Conservation (phyloP, 2,329 filamentous ascomycete species). For the Epichloe hybrida region DNA sequence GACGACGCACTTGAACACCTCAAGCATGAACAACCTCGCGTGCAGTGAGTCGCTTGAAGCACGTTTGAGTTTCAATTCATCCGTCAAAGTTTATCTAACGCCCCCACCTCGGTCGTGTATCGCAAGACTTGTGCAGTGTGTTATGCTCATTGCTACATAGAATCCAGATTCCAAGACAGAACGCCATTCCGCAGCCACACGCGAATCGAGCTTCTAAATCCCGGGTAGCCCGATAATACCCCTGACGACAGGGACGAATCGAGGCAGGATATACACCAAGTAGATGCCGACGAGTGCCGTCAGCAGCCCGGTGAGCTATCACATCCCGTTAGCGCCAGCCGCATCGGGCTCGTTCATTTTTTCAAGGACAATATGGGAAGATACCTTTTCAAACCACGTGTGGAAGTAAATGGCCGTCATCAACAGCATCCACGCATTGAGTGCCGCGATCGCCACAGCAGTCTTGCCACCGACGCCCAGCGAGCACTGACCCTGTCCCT, state of each 20-base stretch:
- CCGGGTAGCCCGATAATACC: slow-evolving; percentile 36
- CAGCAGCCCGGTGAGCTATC: slow-evolving; percentile 39
- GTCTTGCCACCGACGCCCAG: slow-evolving; percentile 40
- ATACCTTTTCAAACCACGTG: slow-evolving; percentile 92
- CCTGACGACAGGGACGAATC: slow-evolving; percentile 33
- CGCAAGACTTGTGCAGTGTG: no score
- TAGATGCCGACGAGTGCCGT: slow-evolving; percentile 35
- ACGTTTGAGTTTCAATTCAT: no score
- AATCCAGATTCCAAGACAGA: no score
- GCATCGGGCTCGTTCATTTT: not conserved
- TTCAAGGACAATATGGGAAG: slow-evolving; percentile 12
- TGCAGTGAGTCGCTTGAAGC: no score
- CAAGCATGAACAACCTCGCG: no score
- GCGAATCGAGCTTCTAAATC: not conserved
- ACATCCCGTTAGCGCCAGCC: slow-evolving; percentile 9
- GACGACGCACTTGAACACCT: no score
- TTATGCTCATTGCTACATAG: no score
- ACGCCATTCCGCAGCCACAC: no score
- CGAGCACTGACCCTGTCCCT: slow-evolving; percentile 12
- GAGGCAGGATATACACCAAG: slow-evolving; percentile 36
- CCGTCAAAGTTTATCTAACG: no score
- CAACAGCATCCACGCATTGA: slow-evolving; percentile 90
- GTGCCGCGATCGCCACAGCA: slow-evolving; percentile 46
- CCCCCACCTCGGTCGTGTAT: no score
- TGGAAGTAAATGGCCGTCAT: slow-evolving; percentile 99